Base-by-base conservation (phyloP, 2,329 filamentous ascomycete species). In the Teratosphaeria zuluensis region DNA sequence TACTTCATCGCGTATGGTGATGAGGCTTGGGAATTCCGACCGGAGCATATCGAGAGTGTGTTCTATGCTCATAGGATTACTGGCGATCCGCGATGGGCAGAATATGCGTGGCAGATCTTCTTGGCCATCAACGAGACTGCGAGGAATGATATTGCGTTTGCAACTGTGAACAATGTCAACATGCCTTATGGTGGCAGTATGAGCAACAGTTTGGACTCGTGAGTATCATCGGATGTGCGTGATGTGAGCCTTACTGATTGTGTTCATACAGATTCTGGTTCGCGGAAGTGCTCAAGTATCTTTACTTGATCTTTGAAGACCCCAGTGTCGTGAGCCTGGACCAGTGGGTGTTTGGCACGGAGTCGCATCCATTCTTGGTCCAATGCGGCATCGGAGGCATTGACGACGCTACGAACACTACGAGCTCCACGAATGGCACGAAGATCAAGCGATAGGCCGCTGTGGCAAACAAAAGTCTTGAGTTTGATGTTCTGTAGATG, bases 301-400 rank as follows among this genome's bases (percentile, higher is more conserved):
- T 77, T 32, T 77, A 76, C 62, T 65, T 77, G 32, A 64, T 38
- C 1, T 73, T 76, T 63, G 73, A 70, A 56, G 70, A 75, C 19
- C 73, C 73, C 2, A 62, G 67, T 31, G 55, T 71, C 4, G 67
- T 77, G 53, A 75, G 73, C 62, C 61, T 76, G 58, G 74, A 76
- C 56, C 72, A 76, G 54, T 78, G 71, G 69, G 76, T 77, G 4
- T 75, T 78, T 57, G 77, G 78, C 55, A 78, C 76, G 1, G 76
- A 78, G 64, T 74, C 75, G 11, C 76, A 78, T 70, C 76, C 76
- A 1, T 75, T 77, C 56, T 51, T 57, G 19, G 59, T 57, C 4
- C 58, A 59, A 51, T 59, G 58, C 30, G 58, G 58, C 30, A 57
- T 33, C 51, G 58, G 58, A 7, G 51, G 24, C 19, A 48, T 59